Base-by-base conservation (phyloP, 345 rosid genomes). In the Nephelium lappaceum region DNA sequence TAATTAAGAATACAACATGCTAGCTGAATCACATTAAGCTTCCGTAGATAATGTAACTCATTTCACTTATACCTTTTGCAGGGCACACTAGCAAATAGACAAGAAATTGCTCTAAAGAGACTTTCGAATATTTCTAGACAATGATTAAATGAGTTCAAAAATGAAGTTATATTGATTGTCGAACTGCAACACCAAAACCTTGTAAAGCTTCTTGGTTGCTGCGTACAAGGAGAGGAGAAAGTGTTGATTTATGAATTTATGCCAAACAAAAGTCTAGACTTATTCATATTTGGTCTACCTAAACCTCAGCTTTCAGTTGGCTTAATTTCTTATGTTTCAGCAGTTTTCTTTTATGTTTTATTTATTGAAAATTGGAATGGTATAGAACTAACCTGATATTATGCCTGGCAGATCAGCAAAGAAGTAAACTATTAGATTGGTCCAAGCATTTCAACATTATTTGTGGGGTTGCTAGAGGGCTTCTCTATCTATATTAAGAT, bases 71-170 rank as follows among this genome's bases (percentile, higher is more conserved):
- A 15, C 31, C 7, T 72, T 25, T 27, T 24, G 25, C 74, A 87
- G 88, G 90, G 90, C 16, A 70, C 12, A 16, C 51, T 87, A 24
- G 8, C 8, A 47, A 78, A 77, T 72, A 88, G 88, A 21, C 83
- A 75, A n/a, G 85, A 85, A 75, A 81, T 88, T 6, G 88, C 87
- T 14, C 86, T 88, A 70, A 85, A 88, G 77, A 82, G 87, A 83
- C 84, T 88, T 0, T 88, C 88, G 0, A 49, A 23, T 21, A 73
- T 41, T 72, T 87, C 90, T 4, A 81, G 88, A 27, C 88, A 87
- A 76, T 88, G 88, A 39, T 1, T 69, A 51, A 58, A 71, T 7
- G 89, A 87, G 78, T 87, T 87, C 79, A 87, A 71, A 73, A 87
- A 84, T 23, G 87, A 86, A 74, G 87, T 84, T 8, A 78, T 66